Conservation (phyloP, 2,329 filamentous ascomycete genomes). For the Cercospora janseana region DNA sequence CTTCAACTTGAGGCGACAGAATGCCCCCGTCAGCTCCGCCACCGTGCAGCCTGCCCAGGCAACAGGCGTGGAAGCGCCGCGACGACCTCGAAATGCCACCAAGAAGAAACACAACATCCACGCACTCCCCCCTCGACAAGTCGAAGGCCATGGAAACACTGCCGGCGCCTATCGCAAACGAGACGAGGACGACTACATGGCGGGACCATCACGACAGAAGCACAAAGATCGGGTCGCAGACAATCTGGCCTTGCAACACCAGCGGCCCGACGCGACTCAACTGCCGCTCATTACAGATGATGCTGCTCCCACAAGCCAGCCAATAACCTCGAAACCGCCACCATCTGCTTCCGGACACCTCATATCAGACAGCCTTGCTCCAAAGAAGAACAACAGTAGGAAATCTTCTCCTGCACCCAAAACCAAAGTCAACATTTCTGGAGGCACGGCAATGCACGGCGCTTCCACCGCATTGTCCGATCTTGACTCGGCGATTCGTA, state of each 20-base stretch:
- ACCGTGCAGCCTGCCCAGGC: slow-evolving; percentile 11
- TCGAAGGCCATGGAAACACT: slow-evolving; percentile 61
- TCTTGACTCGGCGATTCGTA: slow-evolving; percentile 74
- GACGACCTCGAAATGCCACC: slow-evolving; percentile 22
- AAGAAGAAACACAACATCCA: slow-evolving; percentile 46
- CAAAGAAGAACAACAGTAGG: slow-evolving; percentile 48
- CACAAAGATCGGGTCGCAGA: slow-evolving; percentile 43
- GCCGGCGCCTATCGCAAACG: slow-evolving; percentile 75
- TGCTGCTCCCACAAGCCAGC: slow-evolving; percentile 45
- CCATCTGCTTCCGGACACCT: slow-evolving; percentile 73
- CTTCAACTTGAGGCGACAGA: slow-evolving; percentile 66
- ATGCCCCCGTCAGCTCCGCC: slow-evolving; percentile 30
- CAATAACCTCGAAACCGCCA: slow-evolving; percentile 52
- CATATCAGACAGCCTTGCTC: slow-evolving; percentile 66
- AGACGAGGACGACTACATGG: slow-evolving; percentile 71
- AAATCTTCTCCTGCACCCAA: slow-evolving; percentile 53
- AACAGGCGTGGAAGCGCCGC: slow-evolving; percentile 27
- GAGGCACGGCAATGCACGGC: slow-evolving; percentile 79
- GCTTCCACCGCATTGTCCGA: slow-evolving; percentile 70
- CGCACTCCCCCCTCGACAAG: slow-evolving; percentile 41
- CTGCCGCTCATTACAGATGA: slow-evolving; percentile 46
- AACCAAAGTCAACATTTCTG: slow-evolving; percentile 70
- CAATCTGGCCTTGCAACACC: slow-evolving; percentile 51
- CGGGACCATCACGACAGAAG: slow-evolving; percentile 45
- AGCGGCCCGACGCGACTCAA: slow-evolving; percentile 48